These are phyloP conservation scores for Vitellaria paradoxa DNA, from an alignment of 179 eudicot genomes.

Conservation along the genomic window DNA sequence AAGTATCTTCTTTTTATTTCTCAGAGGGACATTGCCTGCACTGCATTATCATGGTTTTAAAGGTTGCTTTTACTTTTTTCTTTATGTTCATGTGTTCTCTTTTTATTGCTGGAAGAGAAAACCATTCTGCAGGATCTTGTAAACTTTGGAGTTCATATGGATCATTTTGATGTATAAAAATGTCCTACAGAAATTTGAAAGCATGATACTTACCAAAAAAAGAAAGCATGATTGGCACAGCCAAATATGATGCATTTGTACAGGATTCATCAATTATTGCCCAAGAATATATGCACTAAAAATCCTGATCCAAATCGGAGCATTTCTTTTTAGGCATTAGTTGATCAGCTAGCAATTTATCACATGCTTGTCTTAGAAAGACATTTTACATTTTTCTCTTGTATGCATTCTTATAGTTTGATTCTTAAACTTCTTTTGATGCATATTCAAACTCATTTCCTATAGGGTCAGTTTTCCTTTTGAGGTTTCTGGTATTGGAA, in stretches of 20 bases:
- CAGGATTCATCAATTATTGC: too few relatives aligned
- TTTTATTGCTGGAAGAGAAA: slow-evolving; percentile 9
- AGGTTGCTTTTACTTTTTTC: not conserved
- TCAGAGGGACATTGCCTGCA: not conserved
- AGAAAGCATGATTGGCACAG: not conserved
- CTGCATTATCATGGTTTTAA: not conserved
- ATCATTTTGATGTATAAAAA: not conserved
- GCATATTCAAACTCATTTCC: not conserved
- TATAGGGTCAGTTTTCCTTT: not conserved
- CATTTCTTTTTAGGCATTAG: not conserved
- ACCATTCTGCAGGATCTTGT: not conserved
- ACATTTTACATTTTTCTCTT: not conserved
- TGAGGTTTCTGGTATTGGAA: not conserved
- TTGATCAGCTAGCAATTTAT: not conserved
- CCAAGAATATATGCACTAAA: too few relatives aligned
- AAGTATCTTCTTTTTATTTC: not conserved
- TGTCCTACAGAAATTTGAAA: not conserved
- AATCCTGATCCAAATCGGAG: too few relatives aligned
- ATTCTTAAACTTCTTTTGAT: too few relatives aligned
- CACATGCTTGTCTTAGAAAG: not conserved
- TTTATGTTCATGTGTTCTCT: not conserved
- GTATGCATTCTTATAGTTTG: too few relatives aligned
- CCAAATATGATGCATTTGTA: not conserved
- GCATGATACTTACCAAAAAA: too few relatives aligned
- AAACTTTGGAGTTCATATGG: not conserved